Evolutionary conservation across 2,329 filamentous ascomycete species (phyloP).

Genomic region (Penicillium corylophilum): DNA sequence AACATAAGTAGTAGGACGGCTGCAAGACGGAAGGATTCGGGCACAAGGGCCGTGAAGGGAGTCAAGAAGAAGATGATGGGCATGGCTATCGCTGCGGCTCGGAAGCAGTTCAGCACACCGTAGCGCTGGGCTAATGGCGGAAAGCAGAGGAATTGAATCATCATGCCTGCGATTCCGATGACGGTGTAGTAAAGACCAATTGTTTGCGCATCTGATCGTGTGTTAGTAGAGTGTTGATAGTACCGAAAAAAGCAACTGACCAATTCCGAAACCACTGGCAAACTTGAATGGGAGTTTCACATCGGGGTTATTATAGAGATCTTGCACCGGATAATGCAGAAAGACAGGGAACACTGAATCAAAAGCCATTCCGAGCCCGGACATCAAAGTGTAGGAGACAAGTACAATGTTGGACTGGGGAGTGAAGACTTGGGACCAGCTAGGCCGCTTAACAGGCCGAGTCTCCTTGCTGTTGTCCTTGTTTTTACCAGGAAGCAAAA

Average conservation of each 20-base stretch:
- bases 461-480: too few relatives aligned
- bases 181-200: slow-evolving; percentile 85
- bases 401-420: slow-evolving; percentile 74
- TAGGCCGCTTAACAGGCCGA: slow-evolving; percentile 31
- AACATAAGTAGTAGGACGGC: slow-evolving; percentile 67
- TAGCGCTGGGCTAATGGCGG: slow-evolving; percentile 70
- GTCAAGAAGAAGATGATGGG: slow-evolving; percentile 77
- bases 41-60: slow-evolving; percentile 72
- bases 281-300: slow-evolving; percentile 76
- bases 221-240: not conserved
- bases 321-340: slow-evolving; percentile 69
- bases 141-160: slow-evolving; percentile 85
- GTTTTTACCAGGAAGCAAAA: slow-evolving; percentile 32
- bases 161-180: slow-evolving; percentile 74
- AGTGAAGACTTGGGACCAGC: slow-evolving; percentile 67
- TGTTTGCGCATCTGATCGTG: slow-evolving; percentile 58
- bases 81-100: slow-evolving; percentile 64
- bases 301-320: slow-evolving; percentile 54
- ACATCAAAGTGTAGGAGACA: slow-evolving; percentile 74
- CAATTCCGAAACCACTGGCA: slow-evolving; percentile 72
- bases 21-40: slow-evolving; percentile 53
- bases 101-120: slow-evolving; percentile 73
- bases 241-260: slow-evolving; percentile 23
- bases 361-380: slow-evolving; percentile 77
- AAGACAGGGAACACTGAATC: slow-evolving; percentile 89